Evolutionary conservation across 78 protist genomes (phyloP), one percentile per base, ranked within the genome.

Genomic region (Dictyostelium capitatum): DNA sequence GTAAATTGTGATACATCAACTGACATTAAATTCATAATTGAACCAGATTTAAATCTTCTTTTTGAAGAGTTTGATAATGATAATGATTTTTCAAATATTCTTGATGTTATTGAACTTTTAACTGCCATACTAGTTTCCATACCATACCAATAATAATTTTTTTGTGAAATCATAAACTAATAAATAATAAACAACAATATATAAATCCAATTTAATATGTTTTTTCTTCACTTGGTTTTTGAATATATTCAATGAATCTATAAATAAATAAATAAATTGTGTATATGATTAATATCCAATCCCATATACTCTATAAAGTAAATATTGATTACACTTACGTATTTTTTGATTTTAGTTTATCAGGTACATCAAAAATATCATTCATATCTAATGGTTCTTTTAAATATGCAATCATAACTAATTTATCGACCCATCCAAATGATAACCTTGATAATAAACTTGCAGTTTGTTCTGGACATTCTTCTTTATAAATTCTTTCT

Each of bases 351-450:
- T 64, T 53, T 56, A 50, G 8, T 56, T 37, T 12, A n/a, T 43
- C 59, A 30, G 91, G 91, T 53, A 64, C 46, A 30, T 77, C 37
- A 12, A 37, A 73, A 15, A 83, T 59, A 73, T 83, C 91, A 4
- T 69, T 37, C 14, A 83, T 9, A 23, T 73, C 57, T 41, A 83
- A 57, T 2, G 91, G 6, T 8, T 56, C 47, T 59, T 46, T 83
- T 10, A 46, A 17, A 41, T 83, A 83, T 19, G 80, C 91, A 32
- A 12, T 83, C 73, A 30, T 46, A 46, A 83, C 8, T 64, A 83
- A 20, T 73, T 72, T 54, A 3, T 54, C 43, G 25, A 62, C 25
- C 91, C 91, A 83, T 50, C 57, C 30, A 53, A 43, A 83, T 6
- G 53, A 32, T 56, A 48, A 41, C 30, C 54, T 77, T 48, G 50